Base-by-base conservation (phyloP, 208 protist genomes). In the Angomonas ambiguus region DNA sequence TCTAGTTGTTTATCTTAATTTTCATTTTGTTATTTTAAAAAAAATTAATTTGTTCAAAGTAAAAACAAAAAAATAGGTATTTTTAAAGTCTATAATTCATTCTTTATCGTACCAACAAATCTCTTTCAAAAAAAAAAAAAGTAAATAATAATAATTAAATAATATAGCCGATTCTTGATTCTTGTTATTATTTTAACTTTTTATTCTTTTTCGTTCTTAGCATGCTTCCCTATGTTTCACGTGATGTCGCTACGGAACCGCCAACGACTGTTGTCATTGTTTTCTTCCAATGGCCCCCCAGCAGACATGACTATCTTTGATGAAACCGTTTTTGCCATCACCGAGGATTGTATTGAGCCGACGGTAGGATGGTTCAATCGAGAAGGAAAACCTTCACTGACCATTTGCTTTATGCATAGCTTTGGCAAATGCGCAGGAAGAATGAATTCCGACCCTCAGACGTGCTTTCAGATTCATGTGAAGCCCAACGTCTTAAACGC, bases 341-440 rank as follows among this genome's bases (percentile, higher is more conserved):
- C 69, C 1, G 76, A 82, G 58, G 76, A 82, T 55, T 77, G 69
- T 42, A 71, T 86, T 32, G 80, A 86, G 57, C 73, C 73, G 32
- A 86, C 80, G 6, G 69, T 79, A 24, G 76, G 80, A 0, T 86
- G 76, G 80, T 62, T 80, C 24, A 77, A 77, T 55, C 68, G 76
- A 16, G 72, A 82, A 31, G 80, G 80, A 0, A 86, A 82, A 48
- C 76, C 72, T 10, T 42, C 73, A 8, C 76, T 82, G 32, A 80
- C 80, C 0, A 72, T 86, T 18, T 86, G 80, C 67, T 86, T 86
- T 57, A 82, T 86, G 80, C 80, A 86, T 66, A 82, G 80, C 68
- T 86, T 82, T 42, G 76, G 76, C 16, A 86, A 82, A 62, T 86
- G 80, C 32, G 55, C 65, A 1, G 76, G 80, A 2, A 71, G 76